Conservation (phyloP, 495 filamentous ascomycete species). For the Rhizodiscina lignyota region DNA sequence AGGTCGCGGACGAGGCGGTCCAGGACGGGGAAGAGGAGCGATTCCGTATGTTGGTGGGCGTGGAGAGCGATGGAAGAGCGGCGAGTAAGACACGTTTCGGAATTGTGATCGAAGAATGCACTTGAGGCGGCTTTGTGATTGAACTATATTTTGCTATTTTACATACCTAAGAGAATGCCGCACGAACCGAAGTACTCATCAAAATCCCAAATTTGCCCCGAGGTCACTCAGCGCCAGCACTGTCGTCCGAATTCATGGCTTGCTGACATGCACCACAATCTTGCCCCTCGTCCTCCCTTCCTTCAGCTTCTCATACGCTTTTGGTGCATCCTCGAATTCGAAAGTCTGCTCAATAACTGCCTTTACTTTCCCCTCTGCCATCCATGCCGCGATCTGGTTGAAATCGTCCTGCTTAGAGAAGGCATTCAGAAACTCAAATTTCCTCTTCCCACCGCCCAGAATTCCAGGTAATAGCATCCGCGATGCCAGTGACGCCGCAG, state of each 20-base stretch:
- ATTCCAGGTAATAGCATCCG: slow-evolving; percentile 32
- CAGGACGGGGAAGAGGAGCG: no score
- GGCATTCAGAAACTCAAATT: slow-evolving; percentile 27
- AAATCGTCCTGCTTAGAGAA: slow-evolving; percentile 30
- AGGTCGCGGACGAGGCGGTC: slow-evolving; percentile 9
- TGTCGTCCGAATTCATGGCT: no score
- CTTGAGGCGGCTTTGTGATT: no score
- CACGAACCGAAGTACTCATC: no score
- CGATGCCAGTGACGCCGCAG: slow-evolving; percentile 10
- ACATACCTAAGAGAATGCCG: no score
- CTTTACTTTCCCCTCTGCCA: slow-evolving; percentile 43
- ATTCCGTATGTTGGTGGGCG: no score
- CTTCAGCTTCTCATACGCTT: slow-evolving; percentile 48
- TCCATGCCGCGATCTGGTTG: slow-evolving; percentile 37
- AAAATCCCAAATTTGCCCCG: no score
- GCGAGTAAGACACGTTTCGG: no score
- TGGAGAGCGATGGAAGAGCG: no score
- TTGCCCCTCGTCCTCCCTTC: slow-evolving; percentile 49
- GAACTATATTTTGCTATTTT: no score
- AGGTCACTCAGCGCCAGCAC: no score
- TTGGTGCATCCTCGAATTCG: slow-evolving; percentile 41
- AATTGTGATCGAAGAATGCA: no score
- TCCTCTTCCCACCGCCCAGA: slow-evolving; percentile 48
- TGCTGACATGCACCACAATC: slow-evolving; percentile 46
- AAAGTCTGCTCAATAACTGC: slow-evolving; percentile 43